Evolutionary conservation across 805 yeast species (phyloP).

Genomic region (Candida ponderosae): DNA sequence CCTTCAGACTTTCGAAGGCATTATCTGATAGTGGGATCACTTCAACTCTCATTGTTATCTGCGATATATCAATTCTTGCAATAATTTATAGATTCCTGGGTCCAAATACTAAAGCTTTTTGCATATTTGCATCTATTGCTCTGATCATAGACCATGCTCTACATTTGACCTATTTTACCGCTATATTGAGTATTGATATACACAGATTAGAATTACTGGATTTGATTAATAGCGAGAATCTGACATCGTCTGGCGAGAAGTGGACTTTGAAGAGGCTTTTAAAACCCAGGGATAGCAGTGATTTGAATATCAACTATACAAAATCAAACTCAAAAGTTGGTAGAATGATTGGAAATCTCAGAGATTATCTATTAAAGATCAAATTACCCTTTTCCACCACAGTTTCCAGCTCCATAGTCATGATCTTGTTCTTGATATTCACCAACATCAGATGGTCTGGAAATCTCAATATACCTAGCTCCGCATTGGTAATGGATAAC

Average conservation of each 20-base stretch:
- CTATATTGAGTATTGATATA: slow-evolving; percentile 61
- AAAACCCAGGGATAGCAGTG: not conserved
- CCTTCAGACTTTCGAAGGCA: slow-evolving; percentile 29
- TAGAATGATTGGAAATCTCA: not conserved
- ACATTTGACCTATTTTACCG: slow-evolving; percentile 56
- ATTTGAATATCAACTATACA: slow-evolving; percentile 2
- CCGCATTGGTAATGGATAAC: too few species aligned
- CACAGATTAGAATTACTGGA: slow-evolving; percentile 57
- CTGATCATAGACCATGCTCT: slow-evolving; percentile 52
- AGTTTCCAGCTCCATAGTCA: slow-evolving; percentile 22
- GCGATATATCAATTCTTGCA: slow-evolving; percentile 19
- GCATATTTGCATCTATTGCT: slow-evolving; percentile 38
- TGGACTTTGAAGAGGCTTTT: not conserved
- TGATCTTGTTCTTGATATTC: slow-evolving; percentile 19
- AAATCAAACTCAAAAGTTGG: not conserved
- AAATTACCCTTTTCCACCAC: slow-evolving; percentile 29
- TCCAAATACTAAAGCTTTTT: slow-evolving; percentile 29
- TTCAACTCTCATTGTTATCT: slow-evolving; percentile 28
- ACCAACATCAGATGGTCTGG: slow-evolving; percentile 28
- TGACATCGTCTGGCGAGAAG: not conserved
- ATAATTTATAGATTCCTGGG: slow-evolving; percentile 23
- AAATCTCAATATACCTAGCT: slow-evolving; percentile 5
- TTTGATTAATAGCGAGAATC: slow-evolving; percentile 21
- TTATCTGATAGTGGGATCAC: slow-evolving; percentile 27
- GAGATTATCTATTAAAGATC: slow-evolving; percentile 20